Base-by-base conservation (phyloP, 1,284 basidiomycete genomes). In the Pseudozyma thailandica region DNA sequence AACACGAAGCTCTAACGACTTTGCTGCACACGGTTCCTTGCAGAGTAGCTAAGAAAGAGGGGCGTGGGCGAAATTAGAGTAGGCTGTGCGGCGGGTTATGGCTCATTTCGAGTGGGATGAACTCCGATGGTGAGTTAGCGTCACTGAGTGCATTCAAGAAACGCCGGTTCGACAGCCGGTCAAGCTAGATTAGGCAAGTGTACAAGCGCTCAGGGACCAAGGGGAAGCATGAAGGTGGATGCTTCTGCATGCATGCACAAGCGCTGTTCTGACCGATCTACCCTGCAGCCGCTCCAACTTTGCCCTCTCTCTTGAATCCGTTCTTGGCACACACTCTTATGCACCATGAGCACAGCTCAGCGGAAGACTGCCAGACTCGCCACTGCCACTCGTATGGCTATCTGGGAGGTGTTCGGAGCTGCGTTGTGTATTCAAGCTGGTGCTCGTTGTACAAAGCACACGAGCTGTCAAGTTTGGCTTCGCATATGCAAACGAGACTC, bases 401-500 rank as follows among this genome's bases (percentile, higher is more conserved):
- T 1, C n/a, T 20, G 20, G 7, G 6, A n/a, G n/a, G n/a, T n/a
- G n/a, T n/a, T n/a, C n/a, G n/a, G n/a, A n/a, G n/a, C n/a, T n/a
- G n/a, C n/a, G n/a, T n/a, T n/a, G n/a, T n/a, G n/a, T n/a, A n/a
- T n/a, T n/a, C n/a, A n/a, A n/a, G n/a, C n/a, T n/a, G n/a, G 30
- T 31, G 30, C 15, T 31, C n/a, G 33, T 35, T 35, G 15, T 16
- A n/a, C n/a, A n/a, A 16, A 27, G 37, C 9, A 27, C 6, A 2
- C 18, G 50, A 66, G 48, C 63, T 66, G 63, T 60, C 57, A 38
- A 51, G 52, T 51, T 66, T 51, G 39, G 63, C 63, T 53, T 33
- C 25, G 35, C 15, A 18, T 37, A 39, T 52, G 51, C 42, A 45
- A 56, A 59, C 47, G 54, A 21, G 23, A 21, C 49, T 66, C 49